Evolutionary conservation across 2,329 filamentous ascomycete genomes (phyloP).

Genomic region (Epichloe amarillans): DNA sequence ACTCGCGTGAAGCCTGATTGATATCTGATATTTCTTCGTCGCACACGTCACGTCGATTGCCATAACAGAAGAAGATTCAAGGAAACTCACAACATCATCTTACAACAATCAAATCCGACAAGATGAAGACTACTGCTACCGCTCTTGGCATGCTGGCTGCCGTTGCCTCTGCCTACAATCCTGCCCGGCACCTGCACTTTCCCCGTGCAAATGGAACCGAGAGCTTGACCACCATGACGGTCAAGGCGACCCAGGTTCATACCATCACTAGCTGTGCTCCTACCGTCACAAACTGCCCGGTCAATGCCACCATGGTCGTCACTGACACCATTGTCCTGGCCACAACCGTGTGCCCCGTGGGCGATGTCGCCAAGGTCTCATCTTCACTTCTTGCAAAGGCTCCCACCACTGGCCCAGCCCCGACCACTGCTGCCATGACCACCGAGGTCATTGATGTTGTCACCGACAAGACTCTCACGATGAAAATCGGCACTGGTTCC

Average conservation of each 20-base stretch:
- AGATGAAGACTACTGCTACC: conserved; percentile 35
- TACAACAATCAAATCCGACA: conserved; percentile 14
- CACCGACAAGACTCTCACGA: conserved; percentile 21
- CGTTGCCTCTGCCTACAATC: conserved; percentile 27
- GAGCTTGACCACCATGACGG: conserved; percentile 27
- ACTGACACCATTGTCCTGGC: conserved; percentile 28
- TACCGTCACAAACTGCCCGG: conserved; percentile 43
- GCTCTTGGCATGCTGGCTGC: conserved; percentile 31
- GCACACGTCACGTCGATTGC: neutral
- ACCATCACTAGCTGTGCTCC: conserved; percentile 46
- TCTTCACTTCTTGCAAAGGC: conserved; percentile 24
- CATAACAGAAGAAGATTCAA: neutral
- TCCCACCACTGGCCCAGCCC: conserved; percentile 11
- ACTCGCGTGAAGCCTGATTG: neutral
- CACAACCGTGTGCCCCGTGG: conserved; percentile 32
- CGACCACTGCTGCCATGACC: conserved; percentile 9
- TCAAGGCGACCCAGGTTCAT: conserved; percentile 40
- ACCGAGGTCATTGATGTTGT: conserved; percentile 17
- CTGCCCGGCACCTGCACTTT: conserved; percentile 21
- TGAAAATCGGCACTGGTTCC: conserved; percentile 21
- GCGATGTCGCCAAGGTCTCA: conserved; percentile 26
- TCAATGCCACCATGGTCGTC: conserved; percentile 17
- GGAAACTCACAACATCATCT: neutral
- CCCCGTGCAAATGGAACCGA: conserved; percentile 15
- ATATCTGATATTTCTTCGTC: neutral